Base-by-base conservation (phyloP, 768 basidiomycete species). In the Punctularia strigosozonata region DNA sequence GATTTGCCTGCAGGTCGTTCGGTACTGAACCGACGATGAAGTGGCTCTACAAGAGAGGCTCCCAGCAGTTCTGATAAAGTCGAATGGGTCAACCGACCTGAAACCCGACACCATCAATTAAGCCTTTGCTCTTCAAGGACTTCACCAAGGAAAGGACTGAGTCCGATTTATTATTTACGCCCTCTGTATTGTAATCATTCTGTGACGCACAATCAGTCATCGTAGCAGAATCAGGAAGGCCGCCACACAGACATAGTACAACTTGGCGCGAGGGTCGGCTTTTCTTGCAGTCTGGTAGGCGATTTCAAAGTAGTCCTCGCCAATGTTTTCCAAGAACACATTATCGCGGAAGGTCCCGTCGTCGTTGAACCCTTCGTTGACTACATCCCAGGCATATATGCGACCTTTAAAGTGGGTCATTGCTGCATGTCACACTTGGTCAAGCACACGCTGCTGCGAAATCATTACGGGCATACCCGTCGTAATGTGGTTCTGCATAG, bases 101-200 rank as follows among this genome's bases (percentile, higher is more conserved):
- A 15, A 30, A 30, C 10, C 28, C 28, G 15, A 30, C 15, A 10
- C 28, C 28, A 15, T 30, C 28, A 10, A 30, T 10, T 30, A 30
- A 30, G 15, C 28, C 28, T 30, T 30, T 30, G 28, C 10, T 15
- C 17, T n/a, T 7, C 4, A 34, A n/a, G 4, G 6, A 8, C 31
- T 34, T 28, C 12, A 32, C 38, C 15, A 39, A 18, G 7, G 32
- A 23, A 6, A 39, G 38, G 13, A 39, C 18, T 12, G 38, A 23
- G 25, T 39, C 38, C 7, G 37, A 34, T 15, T 39, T 34, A 18
- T 28, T 32, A 18, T 39, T 39, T 26, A 15, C 24, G 5, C 38
- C 38, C 24, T 39, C 38, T 15, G 18, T 39, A 19, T 28, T 15
- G 38, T 31, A 39, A 19, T 39, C 38, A 15, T 39, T 39, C 38